phyloP scores from a whole-genome alignment of 805 yeast genomes.

The Yarrowia osloensis region DNA sequence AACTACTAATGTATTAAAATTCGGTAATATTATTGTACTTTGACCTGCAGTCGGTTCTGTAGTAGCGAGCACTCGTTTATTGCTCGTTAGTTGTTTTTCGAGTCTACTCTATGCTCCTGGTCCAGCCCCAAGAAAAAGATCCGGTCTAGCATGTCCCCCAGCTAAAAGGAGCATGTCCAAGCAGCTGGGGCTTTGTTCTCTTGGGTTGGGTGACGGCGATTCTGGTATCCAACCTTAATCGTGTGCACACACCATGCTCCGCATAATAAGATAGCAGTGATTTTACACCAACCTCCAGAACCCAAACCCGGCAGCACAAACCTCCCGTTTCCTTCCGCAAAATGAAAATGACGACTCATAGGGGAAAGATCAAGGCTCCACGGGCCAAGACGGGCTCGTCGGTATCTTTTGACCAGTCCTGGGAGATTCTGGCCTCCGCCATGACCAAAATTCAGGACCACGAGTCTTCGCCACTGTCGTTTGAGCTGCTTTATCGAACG shows the following conservation, averaged over 20 bases:
- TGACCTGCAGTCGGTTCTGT: too few species aligned
- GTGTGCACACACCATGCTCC: background rate
- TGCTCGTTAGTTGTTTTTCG: too few species aligned
- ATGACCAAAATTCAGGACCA: conserved; percentile 69
- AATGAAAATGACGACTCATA: conserved; percentile 24
- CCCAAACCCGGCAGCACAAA: background rate
- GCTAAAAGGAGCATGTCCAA: too few species aligned
- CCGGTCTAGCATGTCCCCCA: too few species aligned
- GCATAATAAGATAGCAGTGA: background rate
- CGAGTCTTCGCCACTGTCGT: conserved; percentile 72
- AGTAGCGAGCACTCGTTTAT: too few species aligned
- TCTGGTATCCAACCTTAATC: background rate
- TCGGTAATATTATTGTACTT: too few species aligned
- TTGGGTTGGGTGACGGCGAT: too few species aligned
- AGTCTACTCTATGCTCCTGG: too few species aligned
- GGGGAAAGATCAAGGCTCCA: conserved; percentile 26
- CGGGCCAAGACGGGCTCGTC: conserved; percentile 7
- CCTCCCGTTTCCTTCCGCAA: background rate
- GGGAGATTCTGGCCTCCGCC: conserved; percentile 68
- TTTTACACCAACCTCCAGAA: background rate
- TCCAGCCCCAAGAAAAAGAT: too few species aligned
- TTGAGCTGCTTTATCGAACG: conserved; percentile 77
- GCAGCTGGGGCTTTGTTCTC: too few species aligned
- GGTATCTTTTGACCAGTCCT: conserved; percentile 63
- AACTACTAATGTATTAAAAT: too few species aligned